Base-by-base conservation (phyloP, 768 basidiomycete genomes). In the Russula foetens region DNA sequence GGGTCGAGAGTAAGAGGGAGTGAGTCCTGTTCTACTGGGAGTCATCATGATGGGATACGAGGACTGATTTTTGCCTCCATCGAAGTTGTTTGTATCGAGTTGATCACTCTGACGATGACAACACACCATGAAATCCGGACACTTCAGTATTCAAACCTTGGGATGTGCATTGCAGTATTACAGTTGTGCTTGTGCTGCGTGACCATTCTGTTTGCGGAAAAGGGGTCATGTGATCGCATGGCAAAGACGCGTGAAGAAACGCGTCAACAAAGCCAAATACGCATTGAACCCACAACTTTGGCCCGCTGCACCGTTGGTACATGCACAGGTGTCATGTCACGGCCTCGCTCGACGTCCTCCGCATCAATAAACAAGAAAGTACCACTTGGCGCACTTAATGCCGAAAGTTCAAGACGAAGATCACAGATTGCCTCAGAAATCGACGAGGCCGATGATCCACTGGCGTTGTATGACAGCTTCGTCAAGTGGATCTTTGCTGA, bases 401-500 rank as follows among this genome's bases (percentile, higher is more conserved):
- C 53, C 1, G 51, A 66, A 46, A 64, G 58, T 47, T 44, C 58
- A 39, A 60, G 31, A 14, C 26, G 47, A 44, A 47, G 65, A 47
- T 51, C 41, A 26, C 68, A 71, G 58, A 72, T 75, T n/a, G 69
- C 77, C 19, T 67, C 71, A n/a, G 71, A 69, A 44, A 73, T 75
- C 48, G 70, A 75, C 60, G 69, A 89, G 63, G 90, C 91, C 59
- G 88, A 88, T 63, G 97, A 98, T 69, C 88, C 94, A 4, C 80
- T 98, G 26, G 86, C 88, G 2, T 80, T 86, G 1, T 96, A 93
- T 65, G 81, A 90, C 71, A 79, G 85, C 69, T 97, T 94, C 73
- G 84, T 98, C 53, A 83, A 90, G 63, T 98, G 94, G 90, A 93
- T 88, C 35, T 75, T 86, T 60, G 85, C 92, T 65, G 84, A 83